Evolutionary conservation across 139 green algal species (phyloP).

Genomic region (Coelastrella sp.): DNA sequence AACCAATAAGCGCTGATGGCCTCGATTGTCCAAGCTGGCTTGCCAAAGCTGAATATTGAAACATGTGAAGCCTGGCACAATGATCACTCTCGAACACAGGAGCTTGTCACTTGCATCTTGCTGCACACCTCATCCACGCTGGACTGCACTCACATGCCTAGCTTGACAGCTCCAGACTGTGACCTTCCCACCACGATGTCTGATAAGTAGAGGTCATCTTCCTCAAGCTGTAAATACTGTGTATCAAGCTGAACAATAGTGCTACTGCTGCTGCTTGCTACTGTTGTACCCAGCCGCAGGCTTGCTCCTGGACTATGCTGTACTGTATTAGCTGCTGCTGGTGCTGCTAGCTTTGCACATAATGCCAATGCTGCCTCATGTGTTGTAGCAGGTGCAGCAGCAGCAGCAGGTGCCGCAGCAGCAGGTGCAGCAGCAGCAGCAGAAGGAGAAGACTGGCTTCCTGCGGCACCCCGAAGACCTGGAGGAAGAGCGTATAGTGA

Average conservation of each 20-base stretch:
- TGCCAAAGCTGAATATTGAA: no score
- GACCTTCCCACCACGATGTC: not conserved
- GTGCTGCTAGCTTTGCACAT: not conserved
- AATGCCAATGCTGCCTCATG: not conserved
- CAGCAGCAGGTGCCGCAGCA: not conserved
- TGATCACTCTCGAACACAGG: not conserved
- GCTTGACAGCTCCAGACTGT: not conserved
- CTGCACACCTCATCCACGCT: not conserved
- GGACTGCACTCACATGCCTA: not conserved
- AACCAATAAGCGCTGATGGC: no score
- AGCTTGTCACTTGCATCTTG: not conserved
- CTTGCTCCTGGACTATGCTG: not conserved
- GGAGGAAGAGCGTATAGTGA: not conserved
- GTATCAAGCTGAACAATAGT: not conserved
- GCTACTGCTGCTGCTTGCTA: conserved; percentile 18
- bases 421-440: not conserved
- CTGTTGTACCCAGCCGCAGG: not conserved
- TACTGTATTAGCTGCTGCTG: not conserved
- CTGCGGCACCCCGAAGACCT: not conserved
- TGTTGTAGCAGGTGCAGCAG: not conserved
- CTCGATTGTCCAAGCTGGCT: no score
- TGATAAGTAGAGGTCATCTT: not conserved
- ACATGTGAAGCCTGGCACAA: no score
- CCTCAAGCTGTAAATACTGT: not conserved
- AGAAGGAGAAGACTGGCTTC: not conserved